Conservation (phyloP, 2,329 filamentous ascomycete species). For the Sporothrix sp. region DNA sequence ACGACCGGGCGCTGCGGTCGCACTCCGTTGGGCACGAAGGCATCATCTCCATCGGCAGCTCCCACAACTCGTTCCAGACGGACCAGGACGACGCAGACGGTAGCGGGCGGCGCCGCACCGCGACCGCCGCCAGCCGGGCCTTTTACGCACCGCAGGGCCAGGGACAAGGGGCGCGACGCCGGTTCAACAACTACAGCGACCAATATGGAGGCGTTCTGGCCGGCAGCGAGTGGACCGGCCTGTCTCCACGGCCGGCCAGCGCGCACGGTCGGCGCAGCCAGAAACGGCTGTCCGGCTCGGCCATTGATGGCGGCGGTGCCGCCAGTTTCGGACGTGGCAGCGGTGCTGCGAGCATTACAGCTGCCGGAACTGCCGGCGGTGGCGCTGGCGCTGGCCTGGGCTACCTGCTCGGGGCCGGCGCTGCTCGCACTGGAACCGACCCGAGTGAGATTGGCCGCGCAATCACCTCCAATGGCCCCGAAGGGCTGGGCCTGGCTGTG, state of each 20-base stretch:
- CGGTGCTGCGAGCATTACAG: not conserved
- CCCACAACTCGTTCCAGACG: constrained; percentile 42
- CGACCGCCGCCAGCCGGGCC: constrained; percentile 29
- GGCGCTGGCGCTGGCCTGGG: not conserved
- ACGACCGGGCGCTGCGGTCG: constrained; percentile 49
- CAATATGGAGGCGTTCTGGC: constrained; percentile 18
- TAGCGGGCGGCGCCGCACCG: constrained; percentile 29
- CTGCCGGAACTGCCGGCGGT: no score
- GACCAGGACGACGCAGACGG: constrained; percentile 25
- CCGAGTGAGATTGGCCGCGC: constrained; percentile 48
- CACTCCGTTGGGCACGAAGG: constrained; percentile 51
- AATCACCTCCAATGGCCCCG: constrained; percentile 43
- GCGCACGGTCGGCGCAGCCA: constrained; percentile 42
- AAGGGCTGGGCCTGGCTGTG: not conserved
- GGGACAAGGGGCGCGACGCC: constrained; percentile 18
- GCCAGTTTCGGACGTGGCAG: not conserved
- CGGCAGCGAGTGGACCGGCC: constrained; percentile 38
- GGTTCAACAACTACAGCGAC: constrained; percentile 18
- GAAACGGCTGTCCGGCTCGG: constrained; percentile 17
- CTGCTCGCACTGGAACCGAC: constrained; percentile 24
- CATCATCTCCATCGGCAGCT: constrained; percentile 42
- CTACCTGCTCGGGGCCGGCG: not conserved
- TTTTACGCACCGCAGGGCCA: constrained; percentile 23
- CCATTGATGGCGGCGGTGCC: not conserved
- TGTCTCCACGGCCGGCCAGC: constrained; percentile 54